Conservation (phyloP, 495 filamentous ascomycete genomes). For the Monascus purpureus region DNA sequence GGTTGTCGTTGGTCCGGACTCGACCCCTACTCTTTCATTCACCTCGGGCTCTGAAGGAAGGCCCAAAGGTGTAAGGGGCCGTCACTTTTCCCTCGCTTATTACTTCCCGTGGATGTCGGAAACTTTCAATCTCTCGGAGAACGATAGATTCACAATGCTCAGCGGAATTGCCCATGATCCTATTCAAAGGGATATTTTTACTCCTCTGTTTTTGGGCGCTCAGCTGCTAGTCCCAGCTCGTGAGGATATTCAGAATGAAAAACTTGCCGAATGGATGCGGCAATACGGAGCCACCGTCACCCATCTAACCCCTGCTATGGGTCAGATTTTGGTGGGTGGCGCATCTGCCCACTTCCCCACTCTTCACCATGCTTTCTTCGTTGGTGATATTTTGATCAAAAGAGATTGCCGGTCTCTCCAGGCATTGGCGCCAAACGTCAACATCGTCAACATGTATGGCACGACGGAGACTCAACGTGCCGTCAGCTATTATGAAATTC, state of each 20-base stretch:
- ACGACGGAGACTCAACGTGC: slow-evolving; percentile 83
- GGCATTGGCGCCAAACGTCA: slow-evolving; percentile 61
- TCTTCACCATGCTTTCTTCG: slow-evolving; percentile 78
- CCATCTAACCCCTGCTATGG: slow-evolving; percentile 89
- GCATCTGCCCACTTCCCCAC: slow-evolving; percentile 62
- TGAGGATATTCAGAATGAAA: slow-evolving; percentile 81
- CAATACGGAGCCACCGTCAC: slow-evolving; percentile 68
- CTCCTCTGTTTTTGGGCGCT: slow-evolving; percentile 77
- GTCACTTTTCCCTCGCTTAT: slow-evolving; percentile 76
- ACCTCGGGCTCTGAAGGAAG: slow-evolving; percentile 76
- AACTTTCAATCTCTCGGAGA: slow-evolving; percentile 55
- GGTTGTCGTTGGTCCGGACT: slow-evolving; percentile 82
- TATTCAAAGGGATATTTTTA: slow-evolving; percentile 89
- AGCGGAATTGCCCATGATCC: slow-evolving; percentile 79
- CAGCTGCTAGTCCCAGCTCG: slow-evolving; percentile 66
- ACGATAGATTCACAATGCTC: slow-evolving; percentile 75
- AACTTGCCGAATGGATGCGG: slow-evolving; percentile 82
- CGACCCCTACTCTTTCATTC: slow-evolving; percentile 68
- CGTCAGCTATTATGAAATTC: slow-evolving; percentile 79
- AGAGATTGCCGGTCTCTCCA: slow-evolving; percentile 72
- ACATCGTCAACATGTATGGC: slow-evolving; percentile 84
- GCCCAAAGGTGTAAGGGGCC: slow-evolving; percentile 77
- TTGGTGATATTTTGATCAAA: slow-evolving; percentile 83
- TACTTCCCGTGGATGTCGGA: slow-evolving; percentile 93
- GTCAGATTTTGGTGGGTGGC: slow-evolving; percentile 84